phyloP scores from a whole-genome alignment of 495 filamentous ascomycete species.

The Aspergillus incahuasiensis region DNA sequence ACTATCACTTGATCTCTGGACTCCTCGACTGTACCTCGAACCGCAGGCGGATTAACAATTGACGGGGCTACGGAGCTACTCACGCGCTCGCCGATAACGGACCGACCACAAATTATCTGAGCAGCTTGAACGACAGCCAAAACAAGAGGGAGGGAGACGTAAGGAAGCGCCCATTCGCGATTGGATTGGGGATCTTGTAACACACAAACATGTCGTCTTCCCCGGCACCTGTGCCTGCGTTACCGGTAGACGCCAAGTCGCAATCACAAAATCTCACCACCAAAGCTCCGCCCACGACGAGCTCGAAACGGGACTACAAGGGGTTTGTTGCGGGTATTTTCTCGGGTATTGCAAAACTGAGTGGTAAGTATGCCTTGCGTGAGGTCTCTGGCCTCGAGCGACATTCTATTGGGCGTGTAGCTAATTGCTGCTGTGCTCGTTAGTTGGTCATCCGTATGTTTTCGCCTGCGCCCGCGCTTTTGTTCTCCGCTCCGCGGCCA shows the following conservation, averaged over 20 bases:
- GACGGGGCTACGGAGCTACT: slow-evolving; percentile 1
- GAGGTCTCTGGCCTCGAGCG: not conserved
- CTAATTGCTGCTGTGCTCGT: slow-evolving; percentile 11
- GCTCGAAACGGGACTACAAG: slow-evolving; percentile 58
- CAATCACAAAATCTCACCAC: slow-evolving; percentile 1
- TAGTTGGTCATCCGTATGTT: slow-evolving; percentile 65
- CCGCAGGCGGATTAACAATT: not conserved
- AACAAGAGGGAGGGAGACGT: not conserved
- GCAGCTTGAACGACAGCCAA: not conserved
- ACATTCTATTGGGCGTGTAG: not conserved
- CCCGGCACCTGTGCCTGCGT: slow-evolving; percentile 21
- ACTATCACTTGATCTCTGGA: too few relatives aligned
- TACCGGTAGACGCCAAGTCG: slow-evolving; percentile 12
- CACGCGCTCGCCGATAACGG: slow-evolving; percentile 13
- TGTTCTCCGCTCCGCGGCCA: not conserved
- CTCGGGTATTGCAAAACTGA: slow-evolving; percentile 85
- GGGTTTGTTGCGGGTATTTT: slow-evolving; percentile 94
- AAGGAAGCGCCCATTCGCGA: not conserved
- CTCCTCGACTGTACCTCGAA: not conserved
- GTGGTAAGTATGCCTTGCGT: slow-evolving; percentile 50
- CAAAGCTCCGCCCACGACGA: slow-evolving; percentile 12
- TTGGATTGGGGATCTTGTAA: not conserved
- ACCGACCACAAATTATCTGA: slow-evolving; percentile 2
- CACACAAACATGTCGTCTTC: slow-evolving; percentile 23
- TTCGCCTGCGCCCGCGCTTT: not conserved